Conservation (phyloP, 148 eudicot genomes). For the Linanthus parryae region DNA sequence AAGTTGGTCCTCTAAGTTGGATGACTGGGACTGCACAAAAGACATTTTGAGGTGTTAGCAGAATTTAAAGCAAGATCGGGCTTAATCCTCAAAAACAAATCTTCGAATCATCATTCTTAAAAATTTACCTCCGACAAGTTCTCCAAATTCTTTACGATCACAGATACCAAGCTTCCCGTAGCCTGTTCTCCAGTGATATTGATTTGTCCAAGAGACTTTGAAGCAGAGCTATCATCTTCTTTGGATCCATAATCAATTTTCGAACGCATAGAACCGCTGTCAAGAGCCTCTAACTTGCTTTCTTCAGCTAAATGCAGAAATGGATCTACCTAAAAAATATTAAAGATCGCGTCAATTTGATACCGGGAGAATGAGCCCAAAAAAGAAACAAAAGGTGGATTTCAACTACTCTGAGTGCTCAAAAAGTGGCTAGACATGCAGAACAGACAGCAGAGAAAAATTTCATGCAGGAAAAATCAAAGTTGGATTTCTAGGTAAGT, state of each 20-base stretch:
- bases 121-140: slow-evolving; percentile 12
- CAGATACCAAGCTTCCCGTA: slow-evolving; percentile 56
- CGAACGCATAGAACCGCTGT: slow-evolving; percentile 23
- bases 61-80: background rate
- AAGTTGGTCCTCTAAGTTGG: slow-evolving; percentile 54
- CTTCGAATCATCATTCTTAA: background rate
- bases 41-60: slow-evolving; percentile 14
- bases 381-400: background rate
- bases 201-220: slow-evolving; percentile 50
- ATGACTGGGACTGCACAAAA: slow-evolving; percentile 50
- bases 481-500: slow-evolving; percentile 52
- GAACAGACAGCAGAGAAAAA: background rate
- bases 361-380: background rate
- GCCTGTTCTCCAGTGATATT: slow-evolving; percentile 55
- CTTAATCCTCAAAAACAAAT: background rate
- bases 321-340: slow-evolving; percentile 65
- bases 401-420: background rate
- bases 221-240: slow-evolving; percentile 74
- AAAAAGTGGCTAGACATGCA: background rate
- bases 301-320: slow-evolving; percentile 74
- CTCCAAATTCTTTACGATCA: slow-evolving; percentile 58
- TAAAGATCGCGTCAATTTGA: background rate
- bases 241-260: slow-evolving; percentile 58
- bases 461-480: slow-evolving; percentile 4
- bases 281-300: slow-evolving; percentile 65